These are phyloP conservation scores for Hydrangea macrophylla DNA, from an alignment of 148 eudicot genomes.

Conservation along the genomic window DNA sequence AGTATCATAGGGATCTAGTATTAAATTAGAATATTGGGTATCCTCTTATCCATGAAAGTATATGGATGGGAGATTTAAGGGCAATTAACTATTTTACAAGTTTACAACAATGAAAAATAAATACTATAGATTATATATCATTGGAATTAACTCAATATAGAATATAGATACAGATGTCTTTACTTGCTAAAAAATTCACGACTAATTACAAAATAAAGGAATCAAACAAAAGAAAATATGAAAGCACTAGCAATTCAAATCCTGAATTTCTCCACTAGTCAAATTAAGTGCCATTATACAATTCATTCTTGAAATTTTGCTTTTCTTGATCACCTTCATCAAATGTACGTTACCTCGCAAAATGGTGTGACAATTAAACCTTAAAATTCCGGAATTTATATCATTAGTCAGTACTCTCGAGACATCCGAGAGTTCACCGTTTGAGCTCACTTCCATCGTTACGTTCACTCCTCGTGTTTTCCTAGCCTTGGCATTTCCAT, in stretches of 20 bases:
- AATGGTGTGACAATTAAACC: conserved; percentile 10
- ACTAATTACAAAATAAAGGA: too few relatives aligned
- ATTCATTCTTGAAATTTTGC: conserved; percentile 23
- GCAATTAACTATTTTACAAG: too few relatives aligned
- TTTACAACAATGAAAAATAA: too few relatives aligned
- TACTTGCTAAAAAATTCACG: too few relatives aligned
- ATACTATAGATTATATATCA: too few relatives aligned
- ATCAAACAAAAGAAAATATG: background rate
- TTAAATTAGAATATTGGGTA: too few relatives aligned
- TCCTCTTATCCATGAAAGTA: too few relatives aligned
- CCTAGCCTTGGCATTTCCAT: conserved; percentile 17
- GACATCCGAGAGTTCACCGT: background rate
- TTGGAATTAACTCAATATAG: too few relatives aligned
- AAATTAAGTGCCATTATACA: conserved; percentile 22
- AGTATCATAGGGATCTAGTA: too few relatives aligned
- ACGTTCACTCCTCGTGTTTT: conserved; percentile 15
- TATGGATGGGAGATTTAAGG: too few relatives aligned
- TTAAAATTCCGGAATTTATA: conserved; percentile 24
- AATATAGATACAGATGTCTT: too few relatives aligned
- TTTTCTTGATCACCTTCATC: conserved; percentile 18
- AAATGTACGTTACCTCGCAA: conserved; percentile 25
- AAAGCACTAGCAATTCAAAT: conserved; percentile 14
- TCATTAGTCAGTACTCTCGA: conserved; percentile 1
- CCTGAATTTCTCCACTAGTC: conserved; percentile 21
- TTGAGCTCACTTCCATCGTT: background rate